Evolutionary conservation across 179 eudicot species (phyloP).

Genomic region (Camellia oleifera): DNA sequence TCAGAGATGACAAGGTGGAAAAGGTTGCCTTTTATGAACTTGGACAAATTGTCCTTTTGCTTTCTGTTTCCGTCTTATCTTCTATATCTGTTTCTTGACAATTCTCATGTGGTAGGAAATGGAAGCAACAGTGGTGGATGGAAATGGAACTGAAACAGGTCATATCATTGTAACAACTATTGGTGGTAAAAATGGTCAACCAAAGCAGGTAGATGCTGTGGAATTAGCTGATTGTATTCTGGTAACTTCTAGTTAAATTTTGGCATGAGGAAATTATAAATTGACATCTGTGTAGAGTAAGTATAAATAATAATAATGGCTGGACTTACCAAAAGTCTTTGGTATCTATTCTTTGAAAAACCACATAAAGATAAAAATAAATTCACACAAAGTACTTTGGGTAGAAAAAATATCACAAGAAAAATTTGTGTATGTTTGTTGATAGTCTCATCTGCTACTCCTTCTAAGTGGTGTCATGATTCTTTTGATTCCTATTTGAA

Average conservation of each 20-base stretch:
- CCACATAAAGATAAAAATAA: neutral
- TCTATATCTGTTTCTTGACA: neutral
- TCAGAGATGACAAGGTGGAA: constrained; percentile 58
- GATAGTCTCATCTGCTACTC: neutral
- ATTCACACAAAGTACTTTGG: neutral
- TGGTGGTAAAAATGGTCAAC: constrained; percentile 70
- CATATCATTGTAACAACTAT: constrained; percentile 74
- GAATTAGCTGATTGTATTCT: neutral
- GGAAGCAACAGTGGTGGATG: constrained; percentile 61
- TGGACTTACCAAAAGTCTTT: neutral
- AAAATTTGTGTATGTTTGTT: neutral
- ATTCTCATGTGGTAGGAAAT: constrained; percentile 41
- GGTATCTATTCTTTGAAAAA: neutral
- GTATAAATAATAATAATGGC: neutral
- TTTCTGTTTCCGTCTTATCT: neutral
- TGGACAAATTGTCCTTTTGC: neutral
- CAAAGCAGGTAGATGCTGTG: constrained; percentile 54
- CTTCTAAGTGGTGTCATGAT: neutral
- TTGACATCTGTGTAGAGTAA: neutral
- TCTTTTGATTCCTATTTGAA: neutral
- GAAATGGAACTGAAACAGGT: constrained; percentile 67
- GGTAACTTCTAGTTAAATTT: neutral
- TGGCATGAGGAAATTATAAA: neutral
- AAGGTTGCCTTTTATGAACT: constrained; percentile 25
- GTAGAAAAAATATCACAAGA: too few species aligned